Evolutionary conservation across 805 yeast genomes (phyloP).

Genomic region (Kodamaea lidongshanica): DNA sequence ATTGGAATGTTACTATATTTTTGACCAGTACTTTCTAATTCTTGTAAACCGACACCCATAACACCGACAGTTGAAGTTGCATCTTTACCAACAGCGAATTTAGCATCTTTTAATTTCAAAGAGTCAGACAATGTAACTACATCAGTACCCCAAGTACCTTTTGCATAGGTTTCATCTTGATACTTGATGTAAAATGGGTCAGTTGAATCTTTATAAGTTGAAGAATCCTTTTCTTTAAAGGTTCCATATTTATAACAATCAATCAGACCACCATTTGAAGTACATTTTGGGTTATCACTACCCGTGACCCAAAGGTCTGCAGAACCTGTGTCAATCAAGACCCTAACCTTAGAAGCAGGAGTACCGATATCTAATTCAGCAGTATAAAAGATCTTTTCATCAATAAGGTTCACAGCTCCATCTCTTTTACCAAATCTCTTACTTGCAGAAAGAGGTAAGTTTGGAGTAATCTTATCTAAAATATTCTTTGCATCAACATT

Average conservation of each 20-base stretch:
- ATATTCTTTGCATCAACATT: no score
- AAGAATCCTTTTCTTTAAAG: slow-evolving; percentile 13
- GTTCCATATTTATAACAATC: slow-evolving; percentile 17
- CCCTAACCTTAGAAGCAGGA: slow-evolving; percentile 46
- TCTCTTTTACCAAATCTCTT: not conserved
- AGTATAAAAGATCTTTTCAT: slow-evolving; percentile 13
- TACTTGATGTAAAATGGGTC: slow-evolving; percentile 34
- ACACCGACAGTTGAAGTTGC: slow-evolving; percentile 14
- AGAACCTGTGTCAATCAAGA: slow-evolving; percentile 71
- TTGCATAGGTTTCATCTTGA: slow-evolving; percentile 44
- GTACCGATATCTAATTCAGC: slow-evolving; percentile 43
- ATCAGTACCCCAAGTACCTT: slow-evolving; percentile 43
- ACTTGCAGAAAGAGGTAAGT: no score
- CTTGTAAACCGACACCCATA: slow-evolving; percentile 15
- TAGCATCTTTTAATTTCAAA: slow-evolving; percentile 10
- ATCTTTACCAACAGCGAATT: slow-evolving; percentile 15
- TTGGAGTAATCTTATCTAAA: no score
- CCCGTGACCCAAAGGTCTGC: slow-evolving; percentile 59
- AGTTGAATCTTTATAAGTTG: slow-evolving; percentile 11
- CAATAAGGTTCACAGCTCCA: slow-evolving; percentile 5
- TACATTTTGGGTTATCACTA: slow-evolving; percentile 17
- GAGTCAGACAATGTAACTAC: slow-evolving; percentile 12
- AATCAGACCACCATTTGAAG: slow-evolving; percentile 17
- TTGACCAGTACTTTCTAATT: slow-evolving; percentile 11
- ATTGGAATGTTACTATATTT: slow-evolving; percentile 63